Base-by-base conservation (phyloP, 2,329 filamentous ascomycete species). In the Paraphaeosphaeria minitans region DNA sequence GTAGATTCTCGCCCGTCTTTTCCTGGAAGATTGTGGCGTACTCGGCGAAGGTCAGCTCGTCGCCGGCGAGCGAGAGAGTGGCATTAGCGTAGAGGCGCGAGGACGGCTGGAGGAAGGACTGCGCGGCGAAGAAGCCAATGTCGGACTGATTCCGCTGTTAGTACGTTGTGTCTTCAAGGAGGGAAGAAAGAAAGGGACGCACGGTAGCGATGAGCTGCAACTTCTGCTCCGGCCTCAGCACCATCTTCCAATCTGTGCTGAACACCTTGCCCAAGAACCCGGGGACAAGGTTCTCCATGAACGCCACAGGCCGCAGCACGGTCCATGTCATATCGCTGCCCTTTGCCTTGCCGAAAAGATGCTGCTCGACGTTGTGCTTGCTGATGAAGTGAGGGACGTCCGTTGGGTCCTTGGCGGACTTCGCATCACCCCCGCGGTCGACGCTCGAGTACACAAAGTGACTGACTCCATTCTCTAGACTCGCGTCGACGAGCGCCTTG, bases 351-450 rank as follows among this genome's bases (percentile, higher is more conserved):
- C 50, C 45, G 14, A 82, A 75, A 10, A 90, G 81, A 59, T 89
- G 79, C 54, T 83, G 75, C 73, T 90, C 87, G 63, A 89, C 84
- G 10, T 81, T 74, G 68, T 85, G 80, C 70, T 90, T 90, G 66
- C 72, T 80, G 57, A 79, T 79, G 67, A 90, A 89, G 68, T 90
- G 86, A 0, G 85, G 83, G 39, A 89, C 77, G 1, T 79, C 68
- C 0, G 87, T 89, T 0, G 81, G 77, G 47, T 82, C 81, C 2
- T 78, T 77, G 63, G 82, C 79, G 13, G 80, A 81, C 0, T 78
- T 78, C 4, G 19, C 48, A 7, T 57, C 52, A 16, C 72, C 74
- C 5, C 76, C 76, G 7, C 77, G 72, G 43, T 79, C 77, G 0
- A 72, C 72, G 8, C 73, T 74, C 1, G 73, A 67, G 63, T 74